phyloP scores from a whole-genome alignment of 495 filamentous ascomycete species.

The Penicillium maclennaniae region DNA sequence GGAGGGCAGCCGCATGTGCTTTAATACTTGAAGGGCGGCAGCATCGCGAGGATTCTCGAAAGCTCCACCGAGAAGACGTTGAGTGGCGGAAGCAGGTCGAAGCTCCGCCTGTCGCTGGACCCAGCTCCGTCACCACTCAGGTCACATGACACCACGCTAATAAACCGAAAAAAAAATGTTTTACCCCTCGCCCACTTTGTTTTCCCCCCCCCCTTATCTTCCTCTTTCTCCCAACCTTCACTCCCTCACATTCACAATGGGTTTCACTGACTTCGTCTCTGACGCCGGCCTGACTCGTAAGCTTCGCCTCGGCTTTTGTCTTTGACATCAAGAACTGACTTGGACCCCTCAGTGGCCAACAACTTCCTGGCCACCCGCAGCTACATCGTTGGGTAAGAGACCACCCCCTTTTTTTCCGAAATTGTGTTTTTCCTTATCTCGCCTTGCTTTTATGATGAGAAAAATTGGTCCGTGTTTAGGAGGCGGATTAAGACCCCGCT shows the following conservation, averaged over 20 bases:
- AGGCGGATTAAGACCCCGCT: slow-evolving; percentile 97
- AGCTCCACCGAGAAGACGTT: slow-evolving; percentile 31
- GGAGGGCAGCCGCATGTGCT: slow-evolving; percentile 3
- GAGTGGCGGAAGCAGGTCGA: slow-evolving; percentile 33
- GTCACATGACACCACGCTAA: slow-evolving; percentile 30
- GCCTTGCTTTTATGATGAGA: slow-evolving; percentile 68
- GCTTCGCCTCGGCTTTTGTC: slow-evolving; percentile 34
- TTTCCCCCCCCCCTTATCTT: slow-evolving; percentile 7
- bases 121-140: slow-evolving; percentile 32
- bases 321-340: not conserved
- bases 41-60: slow-evolving; percentile 43
- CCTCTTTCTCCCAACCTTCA: slow-evolving; percentile 19
- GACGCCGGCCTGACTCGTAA: slow-evolving; percentile 83
- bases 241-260: slow-evolving; percentile 61
- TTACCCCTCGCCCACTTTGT: slow-evolving; percentile 33
- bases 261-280: slow-evolving; percentile 88
- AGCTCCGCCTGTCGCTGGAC: slow-evolving; percentile 15
- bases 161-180: slow-evolving; percentile 38
- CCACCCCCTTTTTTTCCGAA: slow-evolving; percentile 8
- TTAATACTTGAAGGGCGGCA: slow-evolving; percentile 17
- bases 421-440: slow-evolving; percentile 6
- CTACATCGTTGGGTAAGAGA: slow-evolving; percentile 86
- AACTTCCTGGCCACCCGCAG: slow-evolving; percentile 84
- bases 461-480: slow-evolving; percentile 98
- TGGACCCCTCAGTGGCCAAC: slow-evolving; percentile 71